Conservation (phyloP, 768 basidiomycete species). For the Lentinula aciculospora region DNA sequence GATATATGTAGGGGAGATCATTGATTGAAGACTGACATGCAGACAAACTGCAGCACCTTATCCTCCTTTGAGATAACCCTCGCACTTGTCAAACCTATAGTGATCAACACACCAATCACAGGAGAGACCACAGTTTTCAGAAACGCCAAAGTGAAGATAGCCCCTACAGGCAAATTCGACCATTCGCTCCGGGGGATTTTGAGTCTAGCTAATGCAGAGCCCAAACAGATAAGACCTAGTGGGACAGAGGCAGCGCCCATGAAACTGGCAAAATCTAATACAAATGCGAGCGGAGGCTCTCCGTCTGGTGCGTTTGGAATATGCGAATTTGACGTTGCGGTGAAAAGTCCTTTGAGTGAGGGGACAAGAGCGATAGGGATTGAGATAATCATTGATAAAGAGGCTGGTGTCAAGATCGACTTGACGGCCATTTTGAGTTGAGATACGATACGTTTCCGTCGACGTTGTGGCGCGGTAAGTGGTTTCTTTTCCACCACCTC, state of each 20-base stretch:
- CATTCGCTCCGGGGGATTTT: conserved; percentile 44
- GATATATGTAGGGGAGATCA: neutral
- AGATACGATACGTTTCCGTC: neutral
- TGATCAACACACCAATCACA: conserved; percentile 54
- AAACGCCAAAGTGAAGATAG: conserved; percentile 47
- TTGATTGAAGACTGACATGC: conserved; percentile 45
- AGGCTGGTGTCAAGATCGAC: conserved; percentile 40
- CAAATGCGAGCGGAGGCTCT: conserved; percentile 56
- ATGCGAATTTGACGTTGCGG: conserved; percentile 33
- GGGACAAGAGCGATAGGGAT: conserved; percentile 54
- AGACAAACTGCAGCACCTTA: conserved; percentile 58
- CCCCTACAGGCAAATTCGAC: conserved; percentile 40
- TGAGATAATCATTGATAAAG: conserved; percentile 46
- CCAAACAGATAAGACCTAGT: conserved; percentile 55
- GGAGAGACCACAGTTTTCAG: conserved; percentile 54
- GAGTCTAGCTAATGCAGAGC: conserved; percentile 57
- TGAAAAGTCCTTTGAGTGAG: conserved; percentile 56
- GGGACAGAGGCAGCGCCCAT: conserved; percentile 62
- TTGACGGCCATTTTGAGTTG: conserved; percentile 21
- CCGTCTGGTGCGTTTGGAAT: conserved; percentile 59
- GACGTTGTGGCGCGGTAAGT: neutral
- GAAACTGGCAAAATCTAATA: conserved; percentile 52
- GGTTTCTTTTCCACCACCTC: neutral
- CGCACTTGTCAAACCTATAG: conserved; percentile 37
- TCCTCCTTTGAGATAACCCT: conserved; percentile 46